phyloP scores from a whole-genome alignment of 2,329 filamentous ascomycete species.

The Emergomyces pasteurianus region DNA sequence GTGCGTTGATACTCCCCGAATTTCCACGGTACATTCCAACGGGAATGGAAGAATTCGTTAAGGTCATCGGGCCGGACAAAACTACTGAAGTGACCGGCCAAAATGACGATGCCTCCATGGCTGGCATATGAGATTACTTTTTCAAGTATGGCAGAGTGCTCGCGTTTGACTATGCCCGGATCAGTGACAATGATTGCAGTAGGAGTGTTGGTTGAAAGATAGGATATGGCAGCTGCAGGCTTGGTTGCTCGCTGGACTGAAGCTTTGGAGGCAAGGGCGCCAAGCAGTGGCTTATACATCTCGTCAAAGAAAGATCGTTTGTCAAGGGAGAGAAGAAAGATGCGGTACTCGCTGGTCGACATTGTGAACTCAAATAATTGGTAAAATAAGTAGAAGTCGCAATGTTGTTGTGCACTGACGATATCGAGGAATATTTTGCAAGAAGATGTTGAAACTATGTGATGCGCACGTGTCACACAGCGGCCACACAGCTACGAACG shows the following conservation, averaged over 20 bases:
- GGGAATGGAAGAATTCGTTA: slow-evolving; percentile 13
- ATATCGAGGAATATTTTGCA: background rate
- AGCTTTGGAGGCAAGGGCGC: background rate
- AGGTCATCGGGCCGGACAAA: slow-evolving; percentile 13
- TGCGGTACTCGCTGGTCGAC: background rate
- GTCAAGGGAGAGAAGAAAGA: background rate
- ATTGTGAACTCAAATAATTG: background rate
- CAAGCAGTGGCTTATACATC: background rate
- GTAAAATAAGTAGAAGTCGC: background rate
- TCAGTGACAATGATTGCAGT: slow-evolving; percentile 18
- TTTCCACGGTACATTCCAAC: slow-evolving; percentile 16
- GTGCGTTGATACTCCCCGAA: slow-evolving; percentile 14
- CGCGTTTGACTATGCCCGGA: slow-evolving; percentile 11
- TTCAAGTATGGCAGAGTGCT: slow-evolving; percentile 13
- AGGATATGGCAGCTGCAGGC: background rate
- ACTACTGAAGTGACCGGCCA: slow-evolving; percentile 17
- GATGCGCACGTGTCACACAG: too few species aligned
- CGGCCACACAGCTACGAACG: too few species aligned
- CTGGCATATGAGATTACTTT: slow-evolving; percentile 14
- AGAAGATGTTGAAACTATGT: too few species aligned
- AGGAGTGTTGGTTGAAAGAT: background rate
- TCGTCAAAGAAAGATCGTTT: background rate
- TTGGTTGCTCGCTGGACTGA: background rate
- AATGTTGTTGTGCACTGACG: background rate
- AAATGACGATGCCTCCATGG: slow-evolving; percentile 16